phyloP scores from a whole-genome alignment of 192 early-diverging fungal species.

The Coemansia sp. region DNA sequence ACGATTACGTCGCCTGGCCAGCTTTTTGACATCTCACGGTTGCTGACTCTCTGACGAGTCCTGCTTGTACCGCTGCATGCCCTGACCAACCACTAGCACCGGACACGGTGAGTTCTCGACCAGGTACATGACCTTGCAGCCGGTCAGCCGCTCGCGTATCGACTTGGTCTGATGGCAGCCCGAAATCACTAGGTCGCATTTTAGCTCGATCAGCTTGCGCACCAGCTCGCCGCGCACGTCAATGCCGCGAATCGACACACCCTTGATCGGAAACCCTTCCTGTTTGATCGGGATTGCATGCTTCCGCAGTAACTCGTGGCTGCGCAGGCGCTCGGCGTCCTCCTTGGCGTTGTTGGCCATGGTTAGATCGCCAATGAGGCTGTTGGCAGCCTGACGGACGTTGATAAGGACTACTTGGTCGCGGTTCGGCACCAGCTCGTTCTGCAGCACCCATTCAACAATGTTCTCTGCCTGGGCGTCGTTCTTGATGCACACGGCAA shows the following conservation, averaged over 20 bases:
- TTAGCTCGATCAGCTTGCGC: conserved; percentile 46
- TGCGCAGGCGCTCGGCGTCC: conserved; percentile 22
- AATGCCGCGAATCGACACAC: conserved; percentile 43
- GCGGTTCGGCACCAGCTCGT: conserved; percentile 30
- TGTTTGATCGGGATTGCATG: conserved; percentile 30
- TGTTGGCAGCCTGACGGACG: conserved; percentile 37
- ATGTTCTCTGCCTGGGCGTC: conserved; percentile 22
- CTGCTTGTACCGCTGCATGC: conserved; percentile 1
- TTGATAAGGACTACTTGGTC: conserved; percentile 34
- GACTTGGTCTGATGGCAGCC: conserved; percentile 28
- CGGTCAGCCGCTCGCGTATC: conserved; percentile 28
- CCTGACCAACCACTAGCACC: conserved; percentile 21
- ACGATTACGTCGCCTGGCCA: too few species aligned
- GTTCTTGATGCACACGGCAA: conserved; percentile 36
- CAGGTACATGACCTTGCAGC: conserved; percentile 25
- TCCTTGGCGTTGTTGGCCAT: conserved; percentile 27
- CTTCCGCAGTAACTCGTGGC: conserved; percentile 31
- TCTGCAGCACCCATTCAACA: conserved; percentile 29
- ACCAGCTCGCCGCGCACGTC: conserved; percentile 47
- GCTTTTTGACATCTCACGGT: neutral
- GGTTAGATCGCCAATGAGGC: conserved; percentile 39
- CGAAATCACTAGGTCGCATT: conserved; percentile 31
- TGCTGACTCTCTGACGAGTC: conserved; percentile 1
- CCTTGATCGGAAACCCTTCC: conserved; percentile 37
- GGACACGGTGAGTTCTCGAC: conserved; percentile 38